Evolutionary conservation across 192 early-diverging fungal genomes (phyloP), one percentile per base, ranked within the genome.

Genomic region (Backusella australiensis): DNA sequence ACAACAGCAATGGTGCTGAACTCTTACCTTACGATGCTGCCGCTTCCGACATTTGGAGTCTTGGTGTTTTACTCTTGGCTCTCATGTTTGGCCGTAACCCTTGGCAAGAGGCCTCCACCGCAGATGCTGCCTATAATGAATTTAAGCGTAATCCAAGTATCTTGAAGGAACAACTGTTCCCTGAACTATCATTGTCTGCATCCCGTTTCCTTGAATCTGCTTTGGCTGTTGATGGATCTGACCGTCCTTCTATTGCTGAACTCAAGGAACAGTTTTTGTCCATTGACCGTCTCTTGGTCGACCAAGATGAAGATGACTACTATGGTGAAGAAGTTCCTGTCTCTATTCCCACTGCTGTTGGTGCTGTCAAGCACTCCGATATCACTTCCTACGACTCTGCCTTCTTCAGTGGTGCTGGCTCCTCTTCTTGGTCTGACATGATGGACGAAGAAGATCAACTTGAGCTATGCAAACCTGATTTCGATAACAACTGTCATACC

Each of bases 1-100:
- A 71, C 34, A 77, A 56, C 35, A 35, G 23, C 70, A 44, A 44
- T 68, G 7, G 66, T 42, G 49, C 67, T 29, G 42, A 77, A 42
- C 7, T 92, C 19, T 38, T 71, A 21, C 80, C 77, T 52, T 83
- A 91, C 80, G 82, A 84, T 32, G 84, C 88, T 9, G 83, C 93
- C 29, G 85, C 89, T 46, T 91, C 89, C 72, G 94, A 96, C 79
- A 84, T 90, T 56, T 96, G 94, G 94, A 84, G 87, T 19, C 84
- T 95, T 17, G 94, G 93, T 52, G 87, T 96, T 39, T 89, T 96
- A 29, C 83, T 96, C 26, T 71, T 94, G 75, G 92, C 93, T 78
- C 74, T 95, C 52, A 82, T 91, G 42, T 93, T 92, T 84, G 92
- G 92, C 69, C 90, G 91, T 66, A 96, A 96, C 82, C 94, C 94